Percentiles rank a stretch among this genome's conserved stretches.
phyloP scores from a whole-genome alignment of 208 protist genomes.

The Acanthamoeba royreba region DNA sequence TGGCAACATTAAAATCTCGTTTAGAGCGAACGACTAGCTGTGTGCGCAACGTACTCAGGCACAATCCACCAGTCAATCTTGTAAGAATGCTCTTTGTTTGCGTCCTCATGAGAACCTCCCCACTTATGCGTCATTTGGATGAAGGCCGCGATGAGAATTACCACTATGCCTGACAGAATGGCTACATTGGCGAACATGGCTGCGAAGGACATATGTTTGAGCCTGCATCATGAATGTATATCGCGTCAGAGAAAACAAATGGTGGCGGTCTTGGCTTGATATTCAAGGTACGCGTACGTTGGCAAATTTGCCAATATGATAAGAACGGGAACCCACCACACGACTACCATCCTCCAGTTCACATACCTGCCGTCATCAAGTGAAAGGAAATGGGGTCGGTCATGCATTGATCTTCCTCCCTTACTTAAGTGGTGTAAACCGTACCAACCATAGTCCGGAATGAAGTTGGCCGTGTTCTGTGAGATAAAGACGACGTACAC shows the following conservation, averaged over 20 bases:
- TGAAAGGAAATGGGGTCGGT: not conserved
- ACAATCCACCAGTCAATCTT: conserved; percentile 21
- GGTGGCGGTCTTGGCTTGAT: not conserved
- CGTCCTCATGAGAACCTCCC: not conserved
- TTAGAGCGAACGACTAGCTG: not conserved
- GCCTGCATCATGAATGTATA: not conserved
- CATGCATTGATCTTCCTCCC: no score
- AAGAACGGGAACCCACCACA: conserved; percentile 35
- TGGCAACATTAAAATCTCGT: not conserved
- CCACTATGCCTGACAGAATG: not conserved
- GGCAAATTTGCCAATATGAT: conserved; percentile 11
- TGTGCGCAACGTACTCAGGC: not conserved
- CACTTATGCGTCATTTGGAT: conserved; percentile 8
- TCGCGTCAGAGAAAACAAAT: not conserved
- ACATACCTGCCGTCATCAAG: not conserved
- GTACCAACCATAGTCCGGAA: conserved; percentile 15
- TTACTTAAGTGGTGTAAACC: no score
- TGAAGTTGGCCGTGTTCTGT: conserved; percentile 44
- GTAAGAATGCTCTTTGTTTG: not conserved
- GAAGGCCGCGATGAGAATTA: not conserved
- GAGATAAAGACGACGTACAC: conserved; percentile 51
- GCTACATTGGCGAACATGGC: conserved; percentile 26
- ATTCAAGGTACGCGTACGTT: conserved; percentile 23
- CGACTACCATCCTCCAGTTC: conserved; percentile 30
- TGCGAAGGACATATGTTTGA: conserved; percentile 16